Conservation (phyloP, 2,329 filamentous ascomycete species). For the Penicillium oxalicum region DNA sequence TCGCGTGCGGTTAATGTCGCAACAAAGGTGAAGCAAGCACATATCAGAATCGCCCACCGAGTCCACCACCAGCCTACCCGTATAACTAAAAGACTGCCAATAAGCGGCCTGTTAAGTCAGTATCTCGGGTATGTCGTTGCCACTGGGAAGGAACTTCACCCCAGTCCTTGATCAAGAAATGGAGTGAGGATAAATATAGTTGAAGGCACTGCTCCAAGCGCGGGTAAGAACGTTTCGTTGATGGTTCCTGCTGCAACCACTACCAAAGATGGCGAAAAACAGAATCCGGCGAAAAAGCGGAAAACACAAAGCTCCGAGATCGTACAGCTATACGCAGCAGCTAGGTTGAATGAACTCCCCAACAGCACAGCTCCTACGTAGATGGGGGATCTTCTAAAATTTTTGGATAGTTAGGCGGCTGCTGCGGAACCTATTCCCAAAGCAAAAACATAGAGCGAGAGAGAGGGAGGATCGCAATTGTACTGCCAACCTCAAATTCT, state of each 20-base stretch:
- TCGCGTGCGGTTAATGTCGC: constrained; percentile 8
- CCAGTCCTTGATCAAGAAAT: constrained; percentile 19
- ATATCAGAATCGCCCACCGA: constrained; percentile 16
- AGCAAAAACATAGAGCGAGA: too few species aligned
- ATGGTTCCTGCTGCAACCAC: constrained; percentile 15
- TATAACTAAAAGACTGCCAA: constrained; percentile 17
- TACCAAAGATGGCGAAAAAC: constrained; percentile 11
- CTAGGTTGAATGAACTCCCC: constrained; percentile 14
- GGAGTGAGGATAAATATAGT: constrained; percentile 19
- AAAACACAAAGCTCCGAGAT: constrained; percentile 11
- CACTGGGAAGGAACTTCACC: too few species aligned
- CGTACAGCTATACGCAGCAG: constrained; percentile 9
- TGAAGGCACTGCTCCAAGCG: constrained; percentile 12
- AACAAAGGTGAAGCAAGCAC: constrained; percentile 10
- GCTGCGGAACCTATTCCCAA: too few species aligned
- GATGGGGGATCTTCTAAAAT: too few species aligned
- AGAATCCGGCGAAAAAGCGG: constrained; percentile 16
- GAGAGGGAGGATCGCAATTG: too few species aligned
- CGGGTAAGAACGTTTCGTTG: constrained; percentile 19
- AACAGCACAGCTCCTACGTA: constrained; percentile 8
- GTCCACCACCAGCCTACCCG: constrained; percentile 20
- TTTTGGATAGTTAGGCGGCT: too few species aligned
- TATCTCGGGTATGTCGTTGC: too few species aligned
- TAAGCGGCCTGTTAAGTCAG: constrained; percentile 14
- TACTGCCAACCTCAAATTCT: too few species aligned